These are phyloP conservation scores for Didymosphaeria variabile DNA, from an alignment of 2,329 filamentous ascomycete species.

Conservation along the genomic window DNA sequence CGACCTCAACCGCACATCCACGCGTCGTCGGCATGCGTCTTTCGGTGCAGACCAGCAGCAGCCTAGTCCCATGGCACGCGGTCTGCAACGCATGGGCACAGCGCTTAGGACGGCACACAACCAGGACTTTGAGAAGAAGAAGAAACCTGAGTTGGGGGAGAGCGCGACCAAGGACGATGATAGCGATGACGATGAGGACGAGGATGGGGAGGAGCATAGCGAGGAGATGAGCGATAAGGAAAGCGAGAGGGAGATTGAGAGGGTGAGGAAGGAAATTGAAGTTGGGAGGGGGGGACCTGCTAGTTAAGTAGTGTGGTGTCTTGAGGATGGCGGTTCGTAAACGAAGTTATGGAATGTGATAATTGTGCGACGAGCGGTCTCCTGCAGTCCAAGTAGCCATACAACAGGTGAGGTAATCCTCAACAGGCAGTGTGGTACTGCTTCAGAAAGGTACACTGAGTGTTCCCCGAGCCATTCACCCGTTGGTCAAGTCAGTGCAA, in stretches of 20 bases:
- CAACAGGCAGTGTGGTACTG: no score
- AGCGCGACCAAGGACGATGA: slow-evolving; percentile 35
- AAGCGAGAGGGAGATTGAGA: slow-evolving; percentile 8
- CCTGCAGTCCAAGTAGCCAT: no score
- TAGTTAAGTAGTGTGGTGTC: not conserved
- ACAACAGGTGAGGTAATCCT: no score
- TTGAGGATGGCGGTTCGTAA: no score
- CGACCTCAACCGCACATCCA: slow-evolving; percentile 25
- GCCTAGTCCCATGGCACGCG: slow-evolving; percentile 49
- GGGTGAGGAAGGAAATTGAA: slow-evolving; percentile 14
- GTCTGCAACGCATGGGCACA: slow-evolving; percentile 65
- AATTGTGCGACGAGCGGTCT: no score
- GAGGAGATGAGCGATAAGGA: slow-evolving; percentile 31
- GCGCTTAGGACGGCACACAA: slow-evolving; percentile 86
- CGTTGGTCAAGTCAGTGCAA: slow-evolving; percentile 54
- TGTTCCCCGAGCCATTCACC: no score
- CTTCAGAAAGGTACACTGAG: no score
- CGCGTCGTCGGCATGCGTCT: slow-evolving; percentile 29
- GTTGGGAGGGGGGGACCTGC: slow-evolving; percentile 9
- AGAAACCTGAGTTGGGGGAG: slow-evolving; percentile 58
- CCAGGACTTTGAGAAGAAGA: slow-evolving; percentile 89
- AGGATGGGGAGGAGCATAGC: slow-evolving; percentile 36
- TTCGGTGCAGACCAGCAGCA: slow-evolving; percentile 23
- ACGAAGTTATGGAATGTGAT: no score
- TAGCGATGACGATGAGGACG: slow-evolving; percentile 46